Evolutionary conservation across 306 rosid species (phyloP).

Genomic region (Urtica urens): DNA sequence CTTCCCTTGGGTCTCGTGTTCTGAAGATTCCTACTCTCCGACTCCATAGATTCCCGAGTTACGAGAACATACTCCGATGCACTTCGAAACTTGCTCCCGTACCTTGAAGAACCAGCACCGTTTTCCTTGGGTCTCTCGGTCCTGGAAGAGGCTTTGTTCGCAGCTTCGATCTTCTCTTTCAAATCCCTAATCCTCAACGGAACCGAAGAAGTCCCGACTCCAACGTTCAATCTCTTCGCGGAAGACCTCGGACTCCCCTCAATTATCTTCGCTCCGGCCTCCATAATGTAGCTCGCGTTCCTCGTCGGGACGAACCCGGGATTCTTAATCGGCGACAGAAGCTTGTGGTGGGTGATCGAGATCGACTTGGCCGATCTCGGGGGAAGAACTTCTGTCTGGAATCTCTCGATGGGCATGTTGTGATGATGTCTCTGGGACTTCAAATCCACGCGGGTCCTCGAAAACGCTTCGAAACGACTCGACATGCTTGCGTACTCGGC

Average conservation of each 20-base stretch:
- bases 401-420: conserved; percentile 47
- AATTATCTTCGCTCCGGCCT: conserved; percentile 83
- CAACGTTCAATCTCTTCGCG: conserved; percentile 29
- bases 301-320: conserved; percentile 48
- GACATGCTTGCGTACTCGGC: conserved; percentile 34
- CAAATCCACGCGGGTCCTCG: conserved; percentile 36
- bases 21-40: conserved; percentile 24
- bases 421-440: conserved; percentile 32
- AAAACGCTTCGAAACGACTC: conserved; percentile 35
- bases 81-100: conserved; percentile 22
- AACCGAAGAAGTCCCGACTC: conserved; percentile 51
- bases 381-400: conserved; percentile 79
- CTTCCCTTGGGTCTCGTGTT: conserved; percentile 41
- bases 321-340: conserved; percentile 73
- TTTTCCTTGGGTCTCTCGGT: conserved; percentile 23
- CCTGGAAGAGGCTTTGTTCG: conserved; percentile 37
- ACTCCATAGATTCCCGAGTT: conserved; percentile 30
- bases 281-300: conserved; percentile 58
- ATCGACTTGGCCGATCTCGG: conserved; percentile 83
- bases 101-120: conserved; percentile 21
- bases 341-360: conserved; percentile 68
- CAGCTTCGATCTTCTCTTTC: conserved; percentile 68
- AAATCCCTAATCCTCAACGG: conserved; percentile 66
- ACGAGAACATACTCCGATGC: conserved; percentile 30
- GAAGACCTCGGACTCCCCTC: conserved; percentile 63